Conservation (phyloP, 768 basidiomycete genomes). For the Chalciporus piperatus region DNA sequence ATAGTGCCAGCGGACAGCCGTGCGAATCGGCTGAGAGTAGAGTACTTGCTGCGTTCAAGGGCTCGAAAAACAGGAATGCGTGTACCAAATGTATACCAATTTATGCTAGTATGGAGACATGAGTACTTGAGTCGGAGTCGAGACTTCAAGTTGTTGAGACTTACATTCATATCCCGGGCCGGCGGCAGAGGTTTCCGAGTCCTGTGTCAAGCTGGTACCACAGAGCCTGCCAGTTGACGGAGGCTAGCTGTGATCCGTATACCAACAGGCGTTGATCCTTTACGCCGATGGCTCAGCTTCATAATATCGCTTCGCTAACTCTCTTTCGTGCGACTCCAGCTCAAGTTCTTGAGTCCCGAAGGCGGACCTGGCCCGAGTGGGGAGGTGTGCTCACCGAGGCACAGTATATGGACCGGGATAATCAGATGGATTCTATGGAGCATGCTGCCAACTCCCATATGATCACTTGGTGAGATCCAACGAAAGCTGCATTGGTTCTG, state of each 20-base stretch:
- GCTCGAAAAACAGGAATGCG: no score
- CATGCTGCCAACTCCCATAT: constrained; percentile 44
- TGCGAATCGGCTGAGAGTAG: no score
- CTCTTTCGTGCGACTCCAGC: constrained; percentile 47
- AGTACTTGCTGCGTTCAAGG: no score
- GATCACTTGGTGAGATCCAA: constrained; percentile 43
- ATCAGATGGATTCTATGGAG: constrained; percentile 38
- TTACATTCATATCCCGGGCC: no score
- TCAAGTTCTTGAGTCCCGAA: constrained; percentile 41
- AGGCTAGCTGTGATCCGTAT: neutral
- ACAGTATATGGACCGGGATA: constrained; percentile 44
- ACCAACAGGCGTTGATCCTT: neutral
- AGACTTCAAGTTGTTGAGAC: no score
- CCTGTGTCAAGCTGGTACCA: no score
- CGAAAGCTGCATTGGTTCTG: neutral
- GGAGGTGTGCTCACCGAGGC: constrained; percentile 40
- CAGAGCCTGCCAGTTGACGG: no score
- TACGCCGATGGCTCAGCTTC: neutral
- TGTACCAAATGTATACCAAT: no score
- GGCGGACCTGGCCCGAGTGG: constrained; percentile 41
- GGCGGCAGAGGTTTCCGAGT: no score
- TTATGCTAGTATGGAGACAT: no score
- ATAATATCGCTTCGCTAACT: constrained; percentile 25
- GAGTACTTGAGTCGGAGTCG: no score
- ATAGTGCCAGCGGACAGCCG: no score